Evolutionary conservation across 106 monocot species (phyloP), one percentile per base, ranked within the genome.

Genomic region (Acanthochlamys bracteata): DNA sequence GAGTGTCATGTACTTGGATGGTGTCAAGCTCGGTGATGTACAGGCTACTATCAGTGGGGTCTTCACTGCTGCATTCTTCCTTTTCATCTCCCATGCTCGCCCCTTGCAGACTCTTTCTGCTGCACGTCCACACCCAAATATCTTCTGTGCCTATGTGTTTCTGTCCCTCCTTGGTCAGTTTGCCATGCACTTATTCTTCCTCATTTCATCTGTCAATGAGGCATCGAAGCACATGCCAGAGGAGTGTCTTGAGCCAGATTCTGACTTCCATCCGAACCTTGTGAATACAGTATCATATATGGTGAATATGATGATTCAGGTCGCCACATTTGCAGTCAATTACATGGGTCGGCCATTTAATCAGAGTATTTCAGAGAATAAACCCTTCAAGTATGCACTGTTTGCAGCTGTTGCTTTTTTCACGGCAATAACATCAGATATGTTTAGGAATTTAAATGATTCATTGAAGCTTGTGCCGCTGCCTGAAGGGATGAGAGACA

Each of bases 251-350:
- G 98, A 98, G 58, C 98, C 98, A 4, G 98, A 98, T 23, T 85
- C 98, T 0, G 83, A 83, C 4, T 92, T 98, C 74, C 98, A 98
- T 56, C 92, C 98, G 0, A 98, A 92, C 70, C 76, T 98, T 16
- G 92, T 98, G 33, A 98, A 98, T 68, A 98, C 98, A 0, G 98
- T 98, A 2, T 98, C 98, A 0, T 98, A 92, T 74, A 98, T 98
- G 88, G 98, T 89, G 66, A 98, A 98, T 70, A 88, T 98, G 96
- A 98, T 98, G 96, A 98, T 98, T 71, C 96, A 98, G 71, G 96
- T 98, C 11, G 96, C 96, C 8, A 98, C 96, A 13, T 98, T 98
- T 64, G 91, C 96, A 7, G 98, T 98, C 19, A 98, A 98, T 60
- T 98, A 92, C 72, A 98, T 98, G 81, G 98, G 98, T 26, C 91